Base-by-base conservation (phyloP, 441 rosid species). In the Isatis lusitanica region DNA sequence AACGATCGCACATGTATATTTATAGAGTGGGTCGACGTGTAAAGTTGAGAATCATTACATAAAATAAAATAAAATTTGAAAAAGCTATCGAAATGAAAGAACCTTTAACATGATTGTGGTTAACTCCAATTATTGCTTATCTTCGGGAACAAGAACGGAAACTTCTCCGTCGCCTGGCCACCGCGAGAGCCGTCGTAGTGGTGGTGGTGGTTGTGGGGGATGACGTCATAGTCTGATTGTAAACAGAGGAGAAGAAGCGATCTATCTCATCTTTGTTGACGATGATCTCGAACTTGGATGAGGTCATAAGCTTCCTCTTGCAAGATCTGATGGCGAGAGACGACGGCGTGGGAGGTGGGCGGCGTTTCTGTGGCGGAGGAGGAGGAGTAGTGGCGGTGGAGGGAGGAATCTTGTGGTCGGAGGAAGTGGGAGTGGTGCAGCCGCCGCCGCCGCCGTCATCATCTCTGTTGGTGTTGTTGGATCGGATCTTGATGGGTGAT, bases 391-490 rank as follows among this genome's bases (percentile, higher is more conserved):
- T 76, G 51, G 72, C 76, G 63, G 73, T 71, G 62, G 50, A 31
- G 10, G 68, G 76, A 58, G 80, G 80, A 51, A 76, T 71, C 72
- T 65, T 76, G 76, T 76, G 72, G 56, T 71, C 73, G 73, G 80
- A 76, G 28, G 80, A 76, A 42, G 76, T 76, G 1, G 80, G 80
- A 58, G 80, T 76, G 42, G 80, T 76, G 73, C 76, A 76, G 63
- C 80, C 79, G 39, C 79, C 69, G 35, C 60, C 39, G 35, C 17
- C 66, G 46, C 46, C 52, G 35, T 58, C 38, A 18, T 70, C 74
- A 18, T 75, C 70, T 17, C 3, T 69, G 75, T 40, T 67, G 59
- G 42, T 73, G 77, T 43, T 44, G 38, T 43, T 76, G 68, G 80
- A 58, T 21, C 63, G 72, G 63, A 64, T 76, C 68, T 71, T 76